Conservation (phyloP, 176 grass and related monocot species). For the Cocos nucifera region DNA sequence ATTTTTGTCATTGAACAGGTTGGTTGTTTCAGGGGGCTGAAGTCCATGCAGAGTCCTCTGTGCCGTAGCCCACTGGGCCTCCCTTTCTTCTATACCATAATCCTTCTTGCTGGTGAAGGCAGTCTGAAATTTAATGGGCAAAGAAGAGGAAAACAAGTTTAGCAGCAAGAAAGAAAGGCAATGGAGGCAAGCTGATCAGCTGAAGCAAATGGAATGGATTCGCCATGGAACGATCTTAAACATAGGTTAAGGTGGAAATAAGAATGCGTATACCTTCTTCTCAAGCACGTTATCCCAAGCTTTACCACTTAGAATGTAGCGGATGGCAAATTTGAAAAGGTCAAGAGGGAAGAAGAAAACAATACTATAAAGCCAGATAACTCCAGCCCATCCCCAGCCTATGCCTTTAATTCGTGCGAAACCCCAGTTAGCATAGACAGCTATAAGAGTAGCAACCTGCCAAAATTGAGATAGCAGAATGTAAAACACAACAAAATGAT, state of each 20-base stretch:
- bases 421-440: constrained; percentile 19
- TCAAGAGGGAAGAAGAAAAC: constrained; percentile 21
- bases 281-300: constrained; percentile 19
- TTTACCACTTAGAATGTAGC: constrained; percentile 17
- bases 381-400: constrained; percentile 20
- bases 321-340: constrained; percentile 15
- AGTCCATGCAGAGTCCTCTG: constrained; percentile 22
- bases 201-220: too few species aligned
- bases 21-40: constrained; percentile 7
- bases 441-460: constrained; percentile 17
- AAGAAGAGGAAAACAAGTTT: background rate
- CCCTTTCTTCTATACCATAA: constrained; percentile 20
- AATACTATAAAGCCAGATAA: constrained; percentile 19
- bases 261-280: constrained; percentile 4
- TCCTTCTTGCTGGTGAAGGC: constrained; percentile 19
- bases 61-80: constrained; percentile 15
- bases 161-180: background rate
- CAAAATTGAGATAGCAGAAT: too few species aligned
- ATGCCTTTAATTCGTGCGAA: constrained; percentile 15
- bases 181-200: background rate
- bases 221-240: too few species aligned
- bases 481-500: too few species aligned
- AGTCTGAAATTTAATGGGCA: background rate
- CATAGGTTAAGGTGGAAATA: too few species aligned
- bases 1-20: constrained; percentile 11